phyloP scores from a whole-genome alignment of 2,329 filamentous ascomycete species.

The Aspergillus fijiensis region DNA sequence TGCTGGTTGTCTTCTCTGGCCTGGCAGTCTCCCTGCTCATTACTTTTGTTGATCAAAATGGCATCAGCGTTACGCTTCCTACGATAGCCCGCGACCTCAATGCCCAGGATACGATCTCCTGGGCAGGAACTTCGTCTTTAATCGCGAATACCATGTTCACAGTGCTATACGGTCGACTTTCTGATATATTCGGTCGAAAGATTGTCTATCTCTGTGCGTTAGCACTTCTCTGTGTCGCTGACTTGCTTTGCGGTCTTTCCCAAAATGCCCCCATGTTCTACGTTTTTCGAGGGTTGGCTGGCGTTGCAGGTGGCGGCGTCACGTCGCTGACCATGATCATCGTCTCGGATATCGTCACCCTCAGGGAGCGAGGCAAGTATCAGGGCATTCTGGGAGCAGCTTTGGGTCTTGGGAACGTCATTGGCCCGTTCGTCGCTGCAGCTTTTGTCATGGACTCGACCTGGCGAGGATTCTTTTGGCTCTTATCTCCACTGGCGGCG shows the following conservation, averaged over 20 bases:
- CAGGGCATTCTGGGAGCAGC: conserved; percentile 49
- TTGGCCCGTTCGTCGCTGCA: conserved; percentile 50
- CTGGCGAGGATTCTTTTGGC: conserved; percentile 51
- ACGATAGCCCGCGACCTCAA: conserved; percentile 52
- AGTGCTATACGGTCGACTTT: conserved; percentile 62
- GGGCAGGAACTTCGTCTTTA: conserved; percentile 69
- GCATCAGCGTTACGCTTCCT: conserved; percentile 55
- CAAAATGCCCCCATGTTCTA: conserved; percentile 60
- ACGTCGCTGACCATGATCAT: conserved; percentile 62
- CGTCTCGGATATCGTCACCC: conserved; percentile 59
- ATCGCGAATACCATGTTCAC: conserved; percentile 66
- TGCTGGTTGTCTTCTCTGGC: conserved; percentile 50
- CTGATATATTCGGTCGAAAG: conserved; percentile 63
- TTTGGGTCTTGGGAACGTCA: conserved; percentile 48
- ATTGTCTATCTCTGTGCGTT: conserved; percentile 56
- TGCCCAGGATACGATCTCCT: conserved; percentile 57
- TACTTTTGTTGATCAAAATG: conserved; percentile 59
- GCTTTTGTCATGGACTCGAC: conserved; percentile 46
- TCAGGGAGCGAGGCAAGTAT: conserved; percentile 59
- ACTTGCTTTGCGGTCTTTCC: conserved; percentile 60
- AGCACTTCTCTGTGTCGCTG: conserved; percentile 54
- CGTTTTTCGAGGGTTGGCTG: conserved; percentile 59
- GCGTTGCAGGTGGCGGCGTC: conserved; percentile 63
- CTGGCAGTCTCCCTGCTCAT: conserved; percentile 56
- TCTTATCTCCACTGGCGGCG: conserved; percentile 54